phyloP scores from a whole-genome alignment of 1,284 basidiomycete genomes.

The Cryptococcus neoformans region DNA sequence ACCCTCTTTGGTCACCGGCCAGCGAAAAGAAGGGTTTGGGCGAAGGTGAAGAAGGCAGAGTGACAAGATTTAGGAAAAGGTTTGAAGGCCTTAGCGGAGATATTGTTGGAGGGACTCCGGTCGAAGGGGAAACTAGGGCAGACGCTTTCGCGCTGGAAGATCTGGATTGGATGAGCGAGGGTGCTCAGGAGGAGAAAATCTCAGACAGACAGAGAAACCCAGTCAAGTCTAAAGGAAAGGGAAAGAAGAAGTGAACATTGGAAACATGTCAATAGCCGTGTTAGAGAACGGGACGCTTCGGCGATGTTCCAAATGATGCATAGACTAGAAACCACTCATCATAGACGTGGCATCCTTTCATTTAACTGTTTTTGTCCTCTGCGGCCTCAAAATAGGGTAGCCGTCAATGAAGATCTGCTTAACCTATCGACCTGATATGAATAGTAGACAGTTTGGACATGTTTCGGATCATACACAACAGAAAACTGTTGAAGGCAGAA shows the following conservation, averaged over 20 bases:
- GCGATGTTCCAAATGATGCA: too few relatives aligned
- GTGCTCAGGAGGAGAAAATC: slow-evolving; percentile 45
- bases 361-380: too few relatives aligned
- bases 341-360: too few relatives aligned
- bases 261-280: background rate
- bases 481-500: background rate
- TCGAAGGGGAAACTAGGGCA: slow-evolving; percentile 6
- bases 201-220: slow-evolving; percentile 30
- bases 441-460: too few relatives aligned
- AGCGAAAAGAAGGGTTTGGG: slow-evolving; percentile 52
- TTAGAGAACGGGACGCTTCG: too few relatives aligned
- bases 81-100: slow-evolving; percentile 56
- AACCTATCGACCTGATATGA: too few relatives aligned
- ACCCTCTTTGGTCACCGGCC: slow-evolving; percentile 66
- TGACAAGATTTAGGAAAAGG: slow-evolving; percentile 72
- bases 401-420: too few relatives aligned
- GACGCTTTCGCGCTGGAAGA: slow-evolving; percentile 32
- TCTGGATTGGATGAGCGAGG: slow-evolving; percentile 49
- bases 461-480: too few relatives aligned
- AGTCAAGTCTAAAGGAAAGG: slow-evolving; percentile 30
- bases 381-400: too few relatives aligned
- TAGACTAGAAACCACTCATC: too few relatives aligned
- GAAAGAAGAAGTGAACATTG: slow-evolving; percentile 26
- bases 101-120: background rate
- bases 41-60: slow-evolving; percentile 68